Evolutionary conservation across 2,329 filamentous ascomycete genomes (phyloP).

Genomic region (Didymella arachidicola): DNA sequence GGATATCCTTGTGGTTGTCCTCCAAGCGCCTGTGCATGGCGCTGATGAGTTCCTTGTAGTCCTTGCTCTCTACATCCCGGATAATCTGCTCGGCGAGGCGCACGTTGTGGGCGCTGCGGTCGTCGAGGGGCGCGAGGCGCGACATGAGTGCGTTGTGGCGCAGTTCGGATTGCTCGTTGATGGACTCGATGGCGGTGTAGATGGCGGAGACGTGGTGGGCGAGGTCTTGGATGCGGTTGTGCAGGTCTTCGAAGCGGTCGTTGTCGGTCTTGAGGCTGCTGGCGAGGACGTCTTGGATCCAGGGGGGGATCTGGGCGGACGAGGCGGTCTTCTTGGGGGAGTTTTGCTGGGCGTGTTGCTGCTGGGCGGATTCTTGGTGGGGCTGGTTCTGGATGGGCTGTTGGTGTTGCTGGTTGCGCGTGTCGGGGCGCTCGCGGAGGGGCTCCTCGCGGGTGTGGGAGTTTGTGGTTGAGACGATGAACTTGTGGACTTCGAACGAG

Average conservation of each 20-base stretch:
- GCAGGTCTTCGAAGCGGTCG: constrained; percentile 81
- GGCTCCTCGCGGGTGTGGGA: constrained; percentile 47
- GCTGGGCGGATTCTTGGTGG: constrained; percentile 44
- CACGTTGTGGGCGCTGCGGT: constrained; percentile 50
- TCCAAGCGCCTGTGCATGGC: constrained; percentile 63
- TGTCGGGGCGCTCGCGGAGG: constrained; percentile 37
- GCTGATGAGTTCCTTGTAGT: constrained; percentile 62
- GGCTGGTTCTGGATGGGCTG: constrained; percentile 29
- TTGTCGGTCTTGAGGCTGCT: constrained; percentile 55
- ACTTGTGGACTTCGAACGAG: constrained; percentile 91
- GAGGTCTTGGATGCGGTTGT: constrained; percentile 79
- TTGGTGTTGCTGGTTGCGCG: constrained; percentile 43
- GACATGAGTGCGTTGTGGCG: constrained; percentile 63
- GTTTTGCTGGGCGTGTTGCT: constrained; percentile 14
- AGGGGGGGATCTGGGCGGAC: constrained; percentile 43
- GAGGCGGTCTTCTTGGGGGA: constrained; percentile 37
- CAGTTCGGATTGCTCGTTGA: constrained; percentile 62
- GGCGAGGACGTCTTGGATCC: constrained; percentile 55
- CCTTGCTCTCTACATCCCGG: constrained; percentile 63
- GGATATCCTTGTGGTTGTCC: constrained; percentile 62
- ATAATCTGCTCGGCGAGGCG: constrained; percentile 61
- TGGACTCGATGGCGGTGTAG: constrained; percentile 63
- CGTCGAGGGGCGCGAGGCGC: constrained; percentile 42
- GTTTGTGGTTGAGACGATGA: constrained; percentile 71
- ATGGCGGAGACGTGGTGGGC: constrained; percentile 73